phyloP scores from a whole-genome alignment of 805 yeast genomes.

The Brettanomyces sp. region DNA sequence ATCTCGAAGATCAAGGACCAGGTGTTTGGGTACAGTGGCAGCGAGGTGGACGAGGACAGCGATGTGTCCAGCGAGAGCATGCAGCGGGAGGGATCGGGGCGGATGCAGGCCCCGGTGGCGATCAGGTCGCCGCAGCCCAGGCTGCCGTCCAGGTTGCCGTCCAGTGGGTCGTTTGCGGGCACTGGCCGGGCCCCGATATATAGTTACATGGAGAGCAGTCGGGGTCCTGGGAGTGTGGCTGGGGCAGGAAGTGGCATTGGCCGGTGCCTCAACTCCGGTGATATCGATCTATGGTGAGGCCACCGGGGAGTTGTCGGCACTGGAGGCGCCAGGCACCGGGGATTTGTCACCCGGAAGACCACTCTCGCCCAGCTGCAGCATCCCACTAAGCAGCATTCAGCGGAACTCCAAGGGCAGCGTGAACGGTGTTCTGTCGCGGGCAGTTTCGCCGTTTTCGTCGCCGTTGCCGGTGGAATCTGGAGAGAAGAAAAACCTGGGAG shows the following conservation, averaged over 20 bases:
- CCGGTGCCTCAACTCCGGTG: slow-evolving; percentile 18
- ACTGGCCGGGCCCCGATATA: slow-evolving; percentile 3
- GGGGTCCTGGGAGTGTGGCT: slow-evolving; percentile 8
- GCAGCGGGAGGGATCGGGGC: too few relatives aligned
- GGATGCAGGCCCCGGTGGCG: not conserved
- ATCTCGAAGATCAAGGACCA: slow-evolving; percentile 41
- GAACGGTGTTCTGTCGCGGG: slow-evolving; percentile 12
- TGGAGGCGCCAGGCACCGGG: slow-evolving; percentile 13
- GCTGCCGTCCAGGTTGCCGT: slow-evolving; percentile 8
- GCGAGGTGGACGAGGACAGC: slow-evolving; percentile 7
- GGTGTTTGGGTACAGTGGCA: slow-evolving; percentile 13
- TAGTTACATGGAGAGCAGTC: not conserved
- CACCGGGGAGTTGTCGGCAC: slow-evolving; percentile 1
- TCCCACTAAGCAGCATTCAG: slow-evolving; percentile 56
- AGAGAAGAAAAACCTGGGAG: too few relatives aligned
- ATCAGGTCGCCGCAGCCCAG: slow-evolving; percentile 10
- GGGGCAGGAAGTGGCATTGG: slow-evolving; percentile 4
- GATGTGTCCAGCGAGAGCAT: not conserved
- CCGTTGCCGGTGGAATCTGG: slow-evolving; percentile 34
- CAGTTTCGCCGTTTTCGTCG: slow-evolving; percentile 43
- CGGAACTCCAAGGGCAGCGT: slow-evolving; percentile 30
- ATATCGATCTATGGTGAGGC: slow-evolving; percentile 17
- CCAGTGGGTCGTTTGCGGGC: slow-evolving; percentile 2
- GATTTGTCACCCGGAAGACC: slow-evolving; percentile 46
- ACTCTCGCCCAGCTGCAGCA: slow-evolving; percentile 43